phyloP scores from a whole-genome alignment of 1,284 basidiomycete species.

The Meripilus lineatus region DNA sequence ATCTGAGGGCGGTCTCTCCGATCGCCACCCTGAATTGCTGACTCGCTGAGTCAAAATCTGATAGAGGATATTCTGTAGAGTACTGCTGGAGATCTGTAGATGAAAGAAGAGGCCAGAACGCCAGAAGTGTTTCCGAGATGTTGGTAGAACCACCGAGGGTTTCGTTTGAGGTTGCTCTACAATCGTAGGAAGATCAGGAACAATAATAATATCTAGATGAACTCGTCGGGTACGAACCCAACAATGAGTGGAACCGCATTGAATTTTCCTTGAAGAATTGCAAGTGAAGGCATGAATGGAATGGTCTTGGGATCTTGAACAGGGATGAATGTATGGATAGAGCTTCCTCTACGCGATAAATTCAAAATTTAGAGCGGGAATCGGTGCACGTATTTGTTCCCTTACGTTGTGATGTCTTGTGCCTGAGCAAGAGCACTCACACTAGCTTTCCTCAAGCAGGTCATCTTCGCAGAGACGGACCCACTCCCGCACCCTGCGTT shows the following conservation, averaged over 20 bases:
- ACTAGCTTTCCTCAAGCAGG: slow-evolving; percentile 43
- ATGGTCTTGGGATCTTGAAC: slow-evolving; percentile 48
- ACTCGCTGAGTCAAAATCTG: slow-evolving; percentile 34
- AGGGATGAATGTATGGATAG: slow-evolving; percentile 32
- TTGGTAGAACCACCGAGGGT: slow-evolving; percentile 34
- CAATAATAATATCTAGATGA: neutral
- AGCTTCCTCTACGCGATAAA: slow-evolving; percentile 22
- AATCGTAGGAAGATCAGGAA: neutral
- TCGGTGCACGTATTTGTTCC: too few relatives aligned
- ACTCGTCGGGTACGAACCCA: slow-evolving; percentile 36
- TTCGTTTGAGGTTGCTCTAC: slow-evolving; percentile 52
- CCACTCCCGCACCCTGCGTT: slow-evolving; percentile 43
- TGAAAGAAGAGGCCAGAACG: slow-evolving; percentile 41
- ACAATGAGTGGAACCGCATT: slow-evolving; percentile 50
- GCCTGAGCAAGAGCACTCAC: slow-evolving; percentile 47
- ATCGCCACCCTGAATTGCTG: slow-evolving; percentile 40
- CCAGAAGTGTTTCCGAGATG: slow-evolving; percentile 31
- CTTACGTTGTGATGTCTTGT: slow-evolving; percentile 37
- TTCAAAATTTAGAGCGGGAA: too few relatives aligned
- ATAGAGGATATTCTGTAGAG: slow-evolving; percentile 33
- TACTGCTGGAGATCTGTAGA: slow-evolving; percentile 33
- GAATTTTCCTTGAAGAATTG: slow-evolving; percentile 40
- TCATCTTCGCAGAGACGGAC: slow-evolving; percentile 30
- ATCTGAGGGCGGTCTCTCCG: slow-evolving; percentile 45
- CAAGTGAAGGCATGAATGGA: slow-evolving; percentile 40